Evolutionary conservation across 441 rosid species (phyloP).

Genomic region (Gossypium gossypioides): DNA sequence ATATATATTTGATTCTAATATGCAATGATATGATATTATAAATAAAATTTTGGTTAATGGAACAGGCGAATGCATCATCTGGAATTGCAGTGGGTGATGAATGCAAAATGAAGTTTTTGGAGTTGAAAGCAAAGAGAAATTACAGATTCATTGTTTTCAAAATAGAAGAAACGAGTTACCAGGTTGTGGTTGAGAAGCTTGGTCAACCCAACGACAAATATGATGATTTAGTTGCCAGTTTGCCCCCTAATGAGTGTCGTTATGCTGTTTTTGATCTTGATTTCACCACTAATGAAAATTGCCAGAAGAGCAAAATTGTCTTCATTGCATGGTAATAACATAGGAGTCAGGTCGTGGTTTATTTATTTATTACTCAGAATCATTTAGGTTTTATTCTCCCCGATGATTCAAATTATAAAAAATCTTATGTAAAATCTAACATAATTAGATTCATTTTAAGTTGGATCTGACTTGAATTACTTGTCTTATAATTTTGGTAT

Average conservation of each 20-base stretch:
- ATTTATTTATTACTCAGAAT: background rate
- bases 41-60: background rate
- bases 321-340: conserved; percentile 41
- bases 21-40: background rate
- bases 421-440: no score
- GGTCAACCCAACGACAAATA: conserved; percentile 31
- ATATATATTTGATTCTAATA: background rate
- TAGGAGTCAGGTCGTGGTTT: background rate
- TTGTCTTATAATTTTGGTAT: background rate
- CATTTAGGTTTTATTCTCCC: background rate
- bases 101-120: conserved; percentile 42
- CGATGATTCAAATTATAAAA: background rate
- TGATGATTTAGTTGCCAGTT: conserved; percentile 33
- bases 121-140: conserved; percentile 46
- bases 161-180: conserved; percentile 39
- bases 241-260: conserved; percentile 46
- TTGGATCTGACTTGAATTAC: background rate
- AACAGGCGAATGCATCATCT: conserved; percentile 39
- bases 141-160: conserved; percentile 45
- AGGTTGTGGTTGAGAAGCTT: conserved; percentile 33
- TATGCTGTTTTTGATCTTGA: conserved; percentile 51
- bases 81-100: conserved; percentile 49
- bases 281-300: conserved; percentile 41
- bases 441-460: background rate
- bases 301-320: conserved; percentile 48